A percentile compares a stretch with the other conserved stretches of the same genome.
These are phyloP conservation scores for Alternaria consortialis DNA, from an alignment of 2,329 filamentous ascomycete species.

Conservation along the genomic window DNA sequence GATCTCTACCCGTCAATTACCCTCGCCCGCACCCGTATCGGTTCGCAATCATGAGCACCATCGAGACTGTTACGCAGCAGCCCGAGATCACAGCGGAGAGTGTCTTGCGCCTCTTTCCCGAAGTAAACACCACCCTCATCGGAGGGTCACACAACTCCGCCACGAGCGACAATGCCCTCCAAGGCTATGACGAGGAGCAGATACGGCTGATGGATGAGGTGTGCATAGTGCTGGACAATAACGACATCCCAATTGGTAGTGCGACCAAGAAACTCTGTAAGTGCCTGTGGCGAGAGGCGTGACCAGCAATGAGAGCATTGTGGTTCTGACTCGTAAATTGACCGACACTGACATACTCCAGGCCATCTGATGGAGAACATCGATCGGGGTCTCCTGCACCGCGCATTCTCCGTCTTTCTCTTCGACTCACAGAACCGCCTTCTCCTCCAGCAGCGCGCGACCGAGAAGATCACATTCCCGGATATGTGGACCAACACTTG, in stretches of 20 bases:
- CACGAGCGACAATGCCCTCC: constrained; percentile 71
- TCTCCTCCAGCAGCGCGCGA: constrained; percentile 91
- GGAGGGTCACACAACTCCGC: constrained; percentile 68
- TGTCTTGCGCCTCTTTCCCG: constrained; percentile 88
- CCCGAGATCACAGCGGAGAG: constrained; percentile 83
- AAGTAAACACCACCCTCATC: constrained; percentile 71
- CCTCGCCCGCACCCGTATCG: background rate
- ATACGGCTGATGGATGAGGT: constrained; percentile 98
- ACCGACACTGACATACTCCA: constrained; percentile 50
- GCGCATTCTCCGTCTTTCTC: constrained; percentile 96
- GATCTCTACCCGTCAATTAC: constrained; percentile 10
- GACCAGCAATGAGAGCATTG: background rate
- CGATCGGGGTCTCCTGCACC: constrained; percentile 91
- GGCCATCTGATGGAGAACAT: constrained; percentile 99
- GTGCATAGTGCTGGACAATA: constrained; percentile 93
- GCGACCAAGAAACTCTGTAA: constrained; percentile 97
- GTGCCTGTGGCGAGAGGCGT: constrained; percentile 46
- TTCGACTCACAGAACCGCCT: constrained; percentile 94
- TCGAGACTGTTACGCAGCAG: constrained; percentile 46
- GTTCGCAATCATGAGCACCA: constrained; percentile 45
- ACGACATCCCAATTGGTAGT: constrained; percentile 92
- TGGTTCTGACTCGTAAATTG: background rate
- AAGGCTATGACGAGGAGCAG: constrained; percentile 96
- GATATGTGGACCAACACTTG: constrained; percentile 99
- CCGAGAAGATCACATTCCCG: constrained; percentile 99